These are phyloP conservation scores for Aspergillus fumigatus DNA, from an alignment of 2,329 filamentous ascomycete species.

Conservation along the genomic window DNA sequence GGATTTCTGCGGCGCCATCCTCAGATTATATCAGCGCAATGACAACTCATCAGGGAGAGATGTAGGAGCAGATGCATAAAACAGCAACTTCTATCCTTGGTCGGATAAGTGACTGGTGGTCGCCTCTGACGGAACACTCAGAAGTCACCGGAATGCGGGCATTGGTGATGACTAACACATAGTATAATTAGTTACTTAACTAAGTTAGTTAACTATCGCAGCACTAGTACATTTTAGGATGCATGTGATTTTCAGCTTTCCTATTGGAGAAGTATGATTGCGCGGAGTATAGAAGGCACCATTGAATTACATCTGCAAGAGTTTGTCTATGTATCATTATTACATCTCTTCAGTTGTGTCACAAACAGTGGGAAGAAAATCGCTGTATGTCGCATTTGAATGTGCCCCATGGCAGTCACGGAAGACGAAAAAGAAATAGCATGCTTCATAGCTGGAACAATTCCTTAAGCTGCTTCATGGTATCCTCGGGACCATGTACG, in stretches of 20 bases:
- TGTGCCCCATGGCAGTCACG: background rate
- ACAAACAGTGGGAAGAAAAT: background rate
- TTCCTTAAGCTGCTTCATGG: conserved; percentile 72
- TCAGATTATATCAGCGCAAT: conserved; percentile 2
- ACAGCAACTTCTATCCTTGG: background rate
- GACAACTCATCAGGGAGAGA: background rate
- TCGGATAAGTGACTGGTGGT: background rate
- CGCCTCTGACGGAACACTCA: background rate
- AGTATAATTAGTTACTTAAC: background rate
- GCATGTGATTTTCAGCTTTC: background rate
- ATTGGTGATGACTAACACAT: conserved; percentile 4
- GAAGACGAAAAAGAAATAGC: background rate
- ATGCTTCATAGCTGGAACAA: conserved; percentile 61
- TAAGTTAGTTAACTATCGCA: background rate
- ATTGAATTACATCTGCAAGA: background rate
- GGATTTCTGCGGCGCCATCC: conserved; percentile 40
- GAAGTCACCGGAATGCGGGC: background rate
- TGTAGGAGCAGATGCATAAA: background rate
- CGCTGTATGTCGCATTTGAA: background rate
- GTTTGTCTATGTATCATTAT: background rate
- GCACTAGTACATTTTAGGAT: background rate
- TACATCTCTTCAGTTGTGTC: background rate
- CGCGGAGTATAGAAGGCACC: background rate
- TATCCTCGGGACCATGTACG: conserved; percentile 78
- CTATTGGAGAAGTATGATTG: background rate